Conservation (phyloP, 2,329 filamentous ascomycete genomes). For the Bertia moriformis region DNA sequence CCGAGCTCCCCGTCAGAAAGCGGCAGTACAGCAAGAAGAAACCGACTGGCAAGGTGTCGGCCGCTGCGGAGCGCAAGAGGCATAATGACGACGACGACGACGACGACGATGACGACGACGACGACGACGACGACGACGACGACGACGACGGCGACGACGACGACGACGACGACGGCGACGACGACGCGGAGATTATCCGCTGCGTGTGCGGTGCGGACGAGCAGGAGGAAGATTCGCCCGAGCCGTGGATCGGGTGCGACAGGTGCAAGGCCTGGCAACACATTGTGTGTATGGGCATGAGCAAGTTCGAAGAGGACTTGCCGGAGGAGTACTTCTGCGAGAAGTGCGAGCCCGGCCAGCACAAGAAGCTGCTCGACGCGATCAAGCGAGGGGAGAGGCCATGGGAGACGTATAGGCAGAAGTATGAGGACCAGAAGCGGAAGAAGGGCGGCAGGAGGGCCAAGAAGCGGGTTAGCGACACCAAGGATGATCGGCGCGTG, state of each 20-base stretch:
- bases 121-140: constrained; percentile 52
- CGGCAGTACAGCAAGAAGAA: constrained; percentile 30
- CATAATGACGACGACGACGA: constrained; percentile 26
- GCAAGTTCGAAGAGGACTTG: constrained; percentile 61
- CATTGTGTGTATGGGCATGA: constrained; percentile 84
- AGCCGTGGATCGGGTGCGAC: constrained; percentile 94
- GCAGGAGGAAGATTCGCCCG: constrained; percentile 70
- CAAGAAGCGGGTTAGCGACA: constrained; percentile 47
- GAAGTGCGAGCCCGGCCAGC: constrained; percentile 69
- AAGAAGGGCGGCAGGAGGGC: constrained; percentile 32
- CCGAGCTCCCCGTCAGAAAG: constrained; percentile 35
- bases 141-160: constrained; percentile 47
- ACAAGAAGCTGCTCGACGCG: constrained; percentile 65
- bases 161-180: constrained; percentile 36
- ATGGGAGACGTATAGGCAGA: constrained; percentile 50
- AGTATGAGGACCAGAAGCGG: constrained; percentile 42
- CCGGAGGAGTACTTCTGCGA: constrained; percentile 87
- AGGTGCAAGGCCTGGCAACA: constrained; percentile 90
- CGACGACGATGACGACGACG: constrained; percentile 41
- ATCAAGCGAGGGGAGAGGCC: constrained; percentile 70
- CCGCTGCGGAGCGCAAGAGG: constrained; percentile 9
- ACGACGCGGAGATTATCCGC: constrained; percentile 65
- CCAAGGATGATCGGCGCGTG: constrained; percentile 24
- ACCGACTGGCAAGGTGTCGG: constrained; percentile 39
- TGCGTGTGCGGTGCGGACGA: constrained; percentile 85